These are phyloP conservation scores for Backusella psychrophila DNA, from an alignment of 192 early-diverging fungal genomes.

Conservation along the genomic window DNA sequence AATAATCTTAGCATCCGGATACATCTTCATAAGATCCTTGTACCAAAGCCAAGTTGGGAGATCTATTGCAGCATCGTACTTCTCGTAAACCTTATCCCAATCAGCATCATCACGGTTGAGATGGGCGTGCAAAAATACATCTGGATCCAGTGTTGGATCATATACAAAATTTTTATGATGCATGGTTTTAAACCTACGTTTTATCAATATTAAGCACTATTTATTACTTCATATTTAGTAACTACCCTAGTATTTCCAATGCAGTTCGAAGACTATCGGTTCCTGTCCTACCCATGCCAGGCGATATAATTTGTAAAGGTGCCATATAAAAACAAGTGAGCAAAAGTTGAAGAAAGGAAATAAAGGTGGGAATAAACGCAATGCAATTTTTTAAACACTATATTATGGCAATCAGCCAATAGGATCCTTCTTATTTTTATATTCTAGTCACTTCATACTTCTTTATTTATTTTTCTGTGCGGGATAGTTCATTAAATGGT, in stretches of 20 bases:
- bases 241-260: conserved; percentile 21
- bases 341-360: no score
- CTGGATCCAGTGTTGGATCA: conserved; percentile 7
- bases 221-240: background rate
- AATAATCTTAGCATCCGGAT: conserved; percentile 24
- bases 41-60: conserved; percentile 15
- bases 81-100: conserved; percentile 16
- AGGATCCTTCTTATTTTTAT: no score
- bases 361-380: no score
- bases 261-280: conserved; percentile 23
- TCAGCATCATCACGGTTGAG: conserved; percentile 1
- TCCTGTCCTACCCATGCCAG: conserved; percentile 17
- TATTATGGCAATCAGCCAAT: no score
- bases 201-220: background rate
- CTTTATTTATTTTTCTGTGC: no score
- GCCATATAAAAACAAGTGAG: conserved; percentile 1
- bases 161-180: conserved; percentile 10
- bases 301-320: conserved; percentile 18
- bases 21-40: conserved; percentile 17
- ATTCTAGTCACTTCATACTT: no score
- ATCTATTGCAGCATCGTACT: conserved; percentile 22
- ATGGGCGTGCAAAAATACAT: background rate
- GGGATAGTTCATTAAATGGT: no score
- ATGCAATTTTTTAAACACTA: no score
- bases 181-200: conserved; percentile 8